Percentiles rank a stretch among this genome's conserved stretches.
These are phyloP conservation scores for Talaromyces funiculosus DNA, from an alignment of 2,329 filamentous ascomycete genomes.

Conservation along the genomic window DNA sequence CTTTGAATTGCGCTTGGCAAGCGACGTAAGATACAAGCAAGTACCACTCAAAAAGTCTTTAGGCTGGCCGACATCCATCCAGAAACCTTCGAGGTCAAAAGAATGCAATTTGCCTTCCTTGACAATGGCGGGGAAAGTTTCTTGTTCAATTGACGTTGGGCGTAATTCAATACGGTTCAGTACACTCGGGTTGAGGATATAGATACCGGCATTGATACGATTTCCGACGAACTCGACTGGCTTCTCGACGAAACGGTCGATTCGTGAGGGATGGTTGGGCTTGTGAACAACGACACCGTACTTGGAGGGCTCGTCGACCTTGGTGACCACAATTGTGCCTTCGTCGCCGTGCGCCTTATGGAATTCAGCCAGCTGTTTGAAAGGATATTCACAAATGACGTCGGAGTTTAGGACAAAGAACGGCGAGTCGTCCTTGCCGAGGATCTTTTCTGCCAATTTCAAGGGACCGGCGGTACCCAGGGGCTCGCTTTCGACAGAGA, in stretches of 20 bases:
- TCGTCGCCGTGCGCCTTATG: slow-evolving; percentile 91
- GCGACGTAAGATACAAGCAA: slow-evolving; percentile 88
- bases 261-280: slow-evolving; percentile 80
- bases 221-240: slow-evolving; percentile 97
- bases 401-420: slow-evolving; percentile 99
- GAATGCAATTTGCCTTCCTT: slow-evolving; percentile 87
- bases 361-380: slow-evolving; percentile 82
- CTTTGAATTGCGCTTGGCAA: slow-evolving; percentile 85
- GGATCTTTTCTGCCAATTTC: slow-evolving; percentile 87
- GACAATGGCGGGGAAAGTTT: slow-evolving; percentile 94
- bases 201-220: slow-evolving; percentile 97
- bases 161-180: slow-evolving; percentile 89
- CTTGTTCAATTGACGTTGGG: slow-evolving; percentile 96
- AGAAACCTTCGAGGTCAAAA: slow-evolving; percentile 94
- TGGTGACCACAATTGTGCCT: slow-evolving; percentile 96
- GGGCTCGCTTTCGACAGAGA: slow-evolving; percentile 93
- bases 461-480: slow-evolving; percentile 91
- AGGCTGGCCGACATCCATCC: slow-evolving; percentile 98
- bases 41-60: slow-evolving; percentile 97
- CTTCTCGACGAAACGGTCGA: slow-evolving; percentile 99
- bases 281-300: slow-evolving; percentile 99
- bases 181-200: slow-evolving; percentile 91
- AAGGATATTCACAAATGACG: slow-evolving; percentile 96
- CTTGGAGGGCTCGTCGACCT: slow-evolving; percentile 98
- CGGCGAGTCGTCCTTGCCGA: slow-evolving; percentile 86